phyloP scores from a whole-genome alignment of 176 grass and related monocot species.

The Carex kokanica region DNA sequence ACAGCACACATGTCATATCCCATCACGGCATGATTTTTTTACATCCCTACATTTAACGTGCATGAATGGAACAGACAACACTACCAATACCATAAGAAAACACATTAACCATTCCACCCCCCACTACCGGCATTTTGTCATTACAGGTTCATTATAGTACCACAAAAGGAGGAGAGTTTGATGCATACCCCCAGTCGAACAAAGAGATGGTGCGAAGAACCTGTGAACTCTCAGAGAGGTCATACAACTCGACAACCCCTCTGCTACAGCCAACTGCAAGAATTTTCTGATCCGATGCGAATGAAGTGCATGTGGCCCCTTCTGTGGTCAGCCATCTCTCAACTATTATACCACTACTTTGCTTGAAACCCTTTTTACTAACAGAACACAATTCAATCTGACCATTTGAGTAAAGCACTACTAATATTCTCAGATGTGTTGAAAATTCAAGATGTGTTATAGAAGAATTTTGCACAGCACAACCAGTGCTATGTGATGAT shows the following conservation, averaged over 20 bases:
- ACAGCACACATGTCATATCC: too few species aligned
- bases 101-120: neutral
- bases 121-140: neutral
- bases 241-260: conserved; percentile 92
- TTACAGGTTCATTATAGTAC: neutral
- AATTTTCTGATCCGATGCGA: conserved; percentile 88
- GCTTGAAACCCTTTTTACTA: conserved; percentile 86
- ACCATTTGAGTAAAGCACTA: conserved; percentile 72
- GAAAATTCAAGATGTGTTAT: conserved; percentile 77
- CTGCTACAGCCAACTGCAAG: conserved; percentile 87
- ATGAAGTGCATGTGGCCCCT: conserved; percentile 72
- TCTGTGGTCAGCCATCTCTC: conserved; percentile 73
- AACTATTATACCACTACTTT: conserved; percentile 47
- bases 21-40: too few species aligned
- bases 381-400: conserved; percentile 77
- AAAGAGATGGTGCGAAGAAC: conserved; percentile 87
- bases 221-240: conserved; percentile 58
- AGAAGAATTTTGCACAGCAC: conserved; percentile 55
- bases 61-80: neutral
- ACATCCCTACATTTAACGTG: neutral
- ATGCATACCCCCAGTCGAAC: conserved; percentile 89
- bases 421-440: conserved; percentile 63
- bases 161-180: neutral
- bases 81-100: neutral
- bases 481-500: conserved; percentile 33